phyloP scores from a whole-genome alignment of 768 basidiomycete genomes.

The Stropharia rugosoannulata region DNA sequence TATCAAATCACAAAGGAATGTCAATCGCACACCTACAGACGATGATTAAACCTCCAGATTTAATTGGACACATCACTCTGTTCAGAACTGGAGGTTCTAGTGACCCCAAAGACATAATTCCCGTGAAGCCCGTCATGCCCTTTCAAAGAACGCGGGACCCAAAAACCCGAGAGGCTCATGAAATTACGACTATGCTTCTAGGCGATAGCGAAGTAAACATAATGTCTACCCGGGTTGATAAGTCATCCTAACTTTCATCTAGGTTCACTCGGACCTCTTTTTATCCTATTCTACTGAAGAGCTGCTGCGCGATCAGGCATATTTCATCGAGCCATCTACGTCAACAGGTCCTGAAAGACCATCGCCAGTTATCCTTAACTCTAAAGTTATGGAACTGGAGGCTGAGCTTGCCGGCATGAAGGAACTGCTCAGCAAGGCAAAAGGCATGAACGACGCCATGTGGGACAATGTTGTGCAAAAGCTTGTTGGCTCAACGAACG shows the following conservation, averaged over 20 bases:
- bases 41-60: slow-evolving; percentile 84
- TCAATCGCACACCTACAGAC: slow-evolving; percentile 73
- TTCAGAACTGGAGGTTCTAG: slow-evolving; percentile 37
- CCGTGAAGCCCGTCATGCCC: slow-evolving; percentile 61
- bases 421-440: slow-evolving; percentile 77
- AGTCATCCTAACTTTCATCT: slow-evolving; percentile 1
- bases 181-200: slow-evolving; percentile 64
- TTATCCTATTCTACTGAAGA: slow-evolving; percentile 50
- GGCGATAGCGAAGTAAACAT: slow-evolving; percentile 39
- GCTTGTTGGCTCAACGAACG: slow-evolving; percentile 32
- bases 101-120: slow-evolving; percentile 56
- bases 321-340: slow-evolving; percentile 52
- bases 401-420: slow-evolving; percentile 64
- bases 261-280: slow-evolving; percentile 29
- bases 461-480: slow-evolving; percentile 84
- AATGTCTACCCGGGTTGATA: not conserved
- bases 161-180: slow-evolving; percentile 67
- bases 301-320: slow-evolving; percentile 63
- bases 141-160: slow-evolving; percentile 75
- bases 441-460: slow-evolving; percentile 91
- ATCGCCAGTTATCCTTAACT: slow-evolving; percentile 43
- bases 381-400: slow-evolving; percentile 68
- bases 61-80: slow-evolving; percentile 77
- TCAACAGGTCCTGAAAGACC: slow-evolving; percentile 23
- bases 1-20: slow-evolving; percentile 67